These are phyloP conservation scores for Picochlorum sp. DNA, from an alignment of 139 green algal species.

Conservation along the genomic window DNA sequence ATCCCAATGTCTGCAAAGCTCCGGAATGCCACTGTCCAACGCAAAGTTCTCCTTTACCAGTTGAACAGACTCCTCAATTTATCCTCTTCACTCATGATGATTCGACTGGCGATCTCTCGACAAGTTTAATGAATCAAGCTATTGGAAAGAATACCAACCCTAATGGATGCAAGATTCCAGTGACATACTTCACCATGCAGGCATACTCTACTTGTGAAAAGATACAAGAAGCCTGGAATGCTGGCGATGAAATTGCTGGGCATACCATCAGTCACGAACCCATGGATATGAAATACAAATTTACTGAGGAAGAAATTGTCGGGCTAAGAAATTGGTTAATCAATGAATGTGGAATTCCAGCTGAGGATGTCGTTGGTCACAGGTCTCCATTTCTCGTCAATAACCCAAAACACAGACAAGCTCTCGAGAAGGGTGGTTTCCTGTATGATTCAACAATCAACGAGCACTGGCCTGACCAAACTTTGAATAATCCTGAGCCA, in stretches of 20 bases:
- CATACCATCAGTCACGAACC: slow-evolving; percentile 8
- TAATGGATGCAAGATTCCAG: slow-evolving; percentile 9
- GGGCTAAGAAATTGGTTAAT: background rate
- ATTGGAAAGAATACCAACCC: slow-evolving; percentile 2
- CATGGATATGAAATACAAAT: slow-evolving; percentile 7
- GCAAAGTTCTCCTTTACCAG: slow-evolving; percentile 1
- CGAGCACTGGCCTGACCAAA: slow-evolving; percentile 5
- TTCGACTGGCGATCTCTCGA: background rate
- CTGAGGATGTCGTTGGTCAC: slow-evolving; percentile 13
- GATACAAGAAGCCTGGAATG: slow-evolving; percentile 4
- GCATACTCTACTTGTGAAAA: slow-evolving; percentile 5
- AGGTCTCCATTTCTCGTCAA: slow-evolving; percentile 15
- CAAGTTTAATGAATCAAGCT: slow-evolving; percentile 9
- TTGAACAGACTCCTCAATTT: slow-evolving; percentile 12
- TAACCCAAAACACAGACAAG: slow-evolving; percentile 14
- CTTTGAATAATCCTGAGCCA: background rate
- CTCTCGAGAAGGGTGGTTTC: slow-evolving; percentile 19
- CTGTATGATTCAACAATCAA: slow-evolving; percentile 21
- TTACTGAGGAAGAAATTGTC: slow-evolving; percentile 10
- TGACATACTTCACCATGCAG: slow-evolving; percentile 13
- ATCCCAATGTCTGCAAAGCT: background rate
- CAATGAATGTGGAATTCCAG: slow-evolving; percentile 16
- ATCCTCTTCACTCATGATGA: slow-evolving; percentile 15
- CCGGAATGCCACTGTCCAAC: slow-evolving; percentile 7
- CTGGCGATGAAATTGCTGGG: slow-evolving; percentile 14